Percentiles rank a stretch among this genome's conserved stretches.
Evolutionary conservation across 129 eudicot species (phyloP).

Genomic region (Silybum marianum): DNA sequence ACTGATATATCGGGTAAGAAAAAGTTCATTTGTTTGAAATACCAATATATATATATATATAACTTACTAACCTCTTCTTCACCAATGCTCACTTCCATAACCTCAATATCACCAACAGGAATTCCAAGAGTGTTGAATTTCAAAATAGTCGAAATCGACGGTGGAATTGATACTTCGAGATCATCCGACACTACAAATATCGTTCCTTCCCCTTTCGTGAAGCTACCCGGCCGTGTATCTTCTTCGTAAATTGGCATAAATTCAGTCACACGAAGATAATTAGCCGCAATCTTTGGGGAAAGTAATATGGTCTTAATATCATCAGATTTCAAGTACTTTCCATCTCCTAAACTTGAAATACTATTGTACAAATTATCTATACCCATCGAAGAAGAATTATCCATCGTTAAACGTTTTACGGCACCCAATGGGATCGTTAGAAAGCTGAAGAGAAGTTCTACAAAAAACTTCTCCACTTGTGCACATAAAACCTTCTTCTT

Average conservation of each 20-base stretch:
- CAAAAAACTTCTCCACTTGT: slow-evolving; percentile 22
- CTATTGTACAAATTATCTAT: too few species aligned
- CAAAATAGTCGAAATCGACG: slow-evolving; percentile 3
- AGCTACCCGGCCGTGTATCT: background rate
- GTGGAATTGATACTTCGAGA: background rate
- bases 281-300: background rate
- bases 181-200: slow-evolving; percentile 23
- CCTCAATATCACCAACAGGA: slow-evolving; percentile 24
- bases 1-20: too few species aligned
- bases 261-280: slow-evolving; percentile 3
- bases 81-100: slow-evolving; percentile 19
- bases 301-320: too few species aligned
- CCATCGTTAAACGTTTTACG: background rate
- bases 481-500: slow-evolving; percentile 16
- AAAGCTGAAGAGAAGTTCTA: slow-evolving; percentile 30
- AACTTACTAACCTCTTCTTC: too few species aligned
- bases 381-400: background rate
- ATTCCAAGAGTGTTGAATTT: background rate
- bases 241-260: slow-evolving; percentile 15
- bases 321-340: too few species aligned
- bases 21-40: too few species aligned
- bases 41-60: too few species aligned
- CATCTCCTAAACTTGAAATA: too few species aligned
- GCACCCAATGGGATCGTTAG: slow-evolving; percentile 30
- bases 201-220: slow-evolving; percentile 8